Conservation (phyloP, 2,329 filamentous ascomycete genomes). For the Diaporthe amygdali region DNA sequence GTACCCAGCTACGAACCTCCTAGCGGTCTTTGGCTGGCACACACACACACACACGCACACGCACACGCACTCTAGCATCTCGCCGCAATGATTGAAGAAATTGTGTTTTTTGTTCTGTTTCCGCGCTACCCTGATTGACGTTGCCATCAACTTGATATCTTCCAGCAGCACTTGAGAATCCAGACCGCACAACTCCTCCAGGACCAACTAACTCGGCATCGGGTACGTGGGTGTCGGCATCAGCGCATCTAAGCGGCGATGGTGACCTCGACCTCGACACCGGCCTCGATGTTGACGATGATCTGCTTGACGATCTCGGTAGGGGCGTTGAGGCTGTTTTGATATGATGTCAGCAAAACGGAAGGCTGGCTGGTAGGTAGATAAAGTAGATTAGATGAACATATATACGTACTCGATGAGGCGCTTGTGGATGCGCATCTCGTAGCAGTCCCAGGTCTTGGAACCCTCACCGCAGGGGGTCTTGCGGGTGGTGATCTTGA, state of each 20-base stretch:
- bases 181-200: not conserved
- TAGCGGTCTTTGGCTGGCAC: no score
- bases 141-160: not conserved
- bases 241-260: slow-evolving; percentile 73
- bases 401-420: slow-evolving; percentile 78
- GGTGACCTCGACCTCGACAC: slow-evolving; percentile 92
- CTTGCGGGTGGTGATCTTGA: slow-evolving; percentile 98
- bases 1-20: no score
- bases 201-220: not conserved
- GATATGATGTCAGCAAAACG: slow-evolving; percentile 29
- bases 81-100: not conserved
- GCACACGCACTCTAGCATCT: not conserved
- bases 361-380: not conserved
- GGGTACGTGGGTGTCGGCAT: not conserved
- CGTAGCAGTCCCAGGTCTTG: slow-evolving; percentile 99
- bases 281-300: slow-evolving; percentile 94
- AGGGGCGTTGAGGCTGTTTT: slow-evolving; percentile 80
- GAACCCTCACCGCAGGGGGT: slow-evolving; percentile 99
- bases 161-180: slow-evolving; percentile 3
- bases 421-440: slow-evolving; percentile 99
- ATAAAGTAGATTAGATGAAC: no score
- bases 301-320: slow-evolving; percentile 98
- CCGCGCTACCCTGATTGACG: slow-evolving; percentile 23
- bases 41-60: not conserved
- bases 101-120: not conserved